Percentiles rank a stretch among this genome's conserved stretches.
phyloP scores from a whole-genome alignment of 495 filamentous ascomycete species.

The Sporormia fimetaria region DNA sequence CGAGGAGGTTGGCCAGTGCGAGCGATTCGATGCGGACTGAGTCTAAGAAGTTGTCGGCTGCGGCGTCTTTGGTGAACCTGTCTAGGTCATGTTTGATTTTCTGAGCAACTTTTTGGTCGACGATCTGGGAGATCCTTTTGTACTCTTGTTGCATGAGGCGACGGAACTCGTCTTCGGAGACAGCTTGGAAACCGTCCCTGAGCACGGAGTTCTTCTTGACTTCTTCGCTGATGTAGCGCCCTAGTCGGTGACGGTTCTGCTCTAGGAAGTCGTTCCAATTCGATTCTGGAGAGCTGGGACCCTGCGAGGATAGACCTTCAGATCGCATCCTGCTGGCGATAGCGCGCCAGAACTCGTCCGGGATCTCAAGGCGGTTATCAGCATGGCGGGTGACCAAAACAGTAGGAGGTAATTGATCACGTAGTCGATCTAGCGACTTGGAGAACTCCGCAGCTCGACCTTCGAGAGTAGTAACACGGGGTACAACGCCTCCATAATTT shows the following conservation, averaged over 20 bases:
- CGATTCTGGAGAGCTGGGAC: neutral
- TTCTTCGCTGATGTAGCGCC: too few species aligned
- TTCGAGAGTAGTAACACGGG: too few species aligned
- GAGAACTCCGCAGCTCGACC: too few species aligned
- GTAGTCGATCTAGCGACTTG: slow-evolving; percentile 25
- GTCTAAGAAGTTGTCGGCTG: slow-evolving; percentile 1
- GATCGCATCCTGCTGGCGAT: slow-evolving; percentile 31
- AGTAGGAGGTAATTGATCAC: slow-evolving; percentile 31
- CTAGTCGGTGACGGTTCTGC: slow-evolving; percentile 6
- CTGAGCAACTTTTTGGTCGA: slow-evolving; percentile 4
- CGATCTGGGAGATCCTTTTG: neutral
- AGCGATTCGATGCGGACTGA: slow-evolving; percentile 16
- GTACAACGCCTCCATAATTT: too few species aligned
- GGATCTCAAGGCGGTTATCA: slow-evolving; percentile 37
- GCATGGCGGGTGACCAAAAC: slow-evolving; percentile 34
- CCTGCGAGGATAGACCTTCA: slow-evolving; percentile 17
- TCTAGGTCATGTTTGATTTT: neutral
- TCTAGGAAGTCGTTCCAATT: slow-evolving; percentile 18
- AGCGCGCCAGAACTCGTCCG: slow-evolving; percentile 46
- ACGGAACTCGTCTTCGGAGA: slow-evolving; percentile 25
- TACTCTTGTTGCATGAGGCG: slow-evolving; percentile 31
- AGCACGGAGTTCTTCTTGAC: neutral
- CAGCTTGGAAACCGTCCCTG: slow-evolving; percentile 19
- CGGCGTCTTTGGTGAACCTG: slow-evolving; percentile 3
- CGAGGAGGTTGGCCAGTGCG: slow-evolving; percentile 20